Percentiles rank a stretch among this genome's conserved stretches.
Evolutionary conservation across 805 yeast genomes (phyloP).

Genomic region (Suhomyces faveliae): DNA sequence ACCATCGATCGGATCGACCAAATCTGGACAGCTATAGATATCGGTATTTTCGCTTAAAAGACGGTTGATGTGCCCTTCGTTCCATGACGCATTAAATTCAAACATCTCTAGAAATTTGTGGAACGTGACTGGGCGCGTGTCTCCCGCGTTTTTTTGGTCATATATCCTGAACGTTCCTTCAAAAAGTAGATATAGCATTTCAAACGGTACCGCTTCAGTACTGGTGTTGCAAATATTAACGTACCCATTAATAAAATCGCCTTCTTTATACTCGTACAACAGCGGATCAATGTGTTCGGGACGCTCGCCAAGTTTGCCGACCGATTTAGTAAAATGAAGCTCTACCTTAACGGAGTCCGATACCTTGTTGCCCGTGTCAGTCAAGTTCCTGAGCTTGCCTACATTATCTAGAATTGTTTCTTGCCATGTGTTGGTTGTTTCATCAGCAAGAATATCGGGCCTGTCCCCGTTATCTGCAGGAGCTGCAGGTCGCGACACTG

Average conservation of each 20-base stretch:
- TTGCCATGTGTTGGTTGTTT: conserved; percentile 31
- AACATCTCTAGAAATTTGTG: conserved; percentile 46
- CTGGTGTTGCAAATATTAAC: conserved; percentile 43
- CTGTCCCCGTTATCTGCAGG: not conserved
- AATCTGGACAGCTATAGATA: conserved; percentile 15
- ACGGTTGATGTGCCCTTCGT: conserved; percentile 34
- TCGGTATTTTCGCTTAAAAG: conserved; percentile 23
- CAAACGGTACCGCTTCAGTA: conserved; percentile 48
- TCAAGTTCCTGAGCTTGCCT: conserved; percentile 31
- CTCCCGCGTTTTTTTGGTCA: conserved; percentile 11
- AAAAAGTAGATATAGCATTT: conserved; percentile 58
- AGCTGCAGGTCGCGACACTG: not conserved
- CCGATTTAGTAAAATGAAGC: conserved; percentile 34
- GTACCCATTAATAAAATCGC: conserved; percentile 66
- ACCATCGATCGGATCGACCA: conserved; percentile 27
- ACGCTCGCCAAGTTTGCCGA: conserved; percentile 25
- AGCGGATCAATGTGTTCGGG: conserved; percentile 32
- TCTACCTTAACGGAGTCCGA: conserved; percentile 27
- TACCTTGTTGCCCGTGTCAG: conserved; percentile 25
- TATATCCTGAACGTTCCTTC: conserved; percentile 47
- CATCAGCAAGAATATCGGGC: conserved; percentile 32
- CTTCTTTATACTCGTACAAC: conserved; percentile 55
- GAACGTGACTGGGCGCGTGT: not conserved
- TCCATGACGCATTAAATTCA: conserved; percentile 54
- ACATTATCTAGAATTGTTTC: conserved; percentile 40